A percentile compares a stretch with the other conserved stretches of the same genome.
Evolutionary conservation across 768 basidiomycete genomes (phyloP).

Genomic region (Coprinopsis strossmayeri): DNA sequence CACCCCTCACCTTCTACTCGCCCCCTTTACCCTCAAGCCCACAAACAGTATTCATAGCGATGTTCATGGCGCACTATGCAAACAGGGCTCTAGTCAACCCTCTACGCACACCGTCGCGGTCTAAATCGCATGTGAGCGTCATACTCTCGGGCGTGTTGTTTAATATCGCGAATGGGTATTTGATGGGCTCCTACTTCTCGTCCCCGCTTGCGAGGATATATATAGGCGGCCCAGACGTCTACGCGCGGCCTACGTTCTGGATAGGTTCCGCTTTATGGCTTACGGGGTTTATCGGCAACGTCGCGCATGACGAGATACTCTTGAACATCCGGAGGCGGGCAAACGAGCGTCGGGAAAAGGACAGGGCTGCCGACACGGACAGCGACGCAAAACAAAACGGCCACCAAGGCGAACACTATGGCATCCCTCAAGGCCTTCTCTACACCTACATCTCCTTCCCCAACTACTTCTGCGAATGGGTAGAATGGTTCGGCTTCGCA

Average conservation of each 20-base stretch:
- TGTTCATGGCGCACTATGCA: constrained; percentile 72
- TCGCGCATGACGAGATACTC: constrained; percentile 87
- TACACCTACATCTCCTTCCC: constrained; percentile 83
- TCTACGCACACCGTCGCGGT: constrained; percentile 72
- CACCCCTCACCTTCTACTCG: constrained; percentile 38
- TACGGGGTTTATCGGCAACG: constrained; percentile 69
- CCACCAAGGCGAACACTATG: constrained; percentile 49
- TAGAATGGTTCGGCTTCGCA: constrained; percentile 89
- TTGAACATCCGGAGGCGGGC: constrained; percentile 58
- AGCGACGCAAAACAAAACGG: not conserved
- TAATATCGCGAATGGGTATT: constrained; percentile 66
- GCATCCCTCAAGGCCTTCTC: constrained; percentile 73
- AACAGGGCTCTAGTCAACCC: constrained; percentile 82
- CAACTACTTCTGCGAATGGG: constrained; percentile 93
- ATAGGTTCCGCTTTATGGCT: constrained; percentile 62
- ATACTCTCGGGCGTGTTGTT: constrained; percentile 49
- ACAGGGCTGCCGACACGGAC: constrained; percentile 6
- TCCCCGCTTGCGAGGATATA: constrained; percentile 45
- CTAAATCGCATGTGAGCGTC: constrained; percentile 66
- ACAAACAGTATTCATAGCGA: constrained; percentile 42
- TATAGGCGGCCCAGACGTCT: constrained; percentile 26
- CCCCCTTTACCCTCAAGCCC: constrained; percentile 28
- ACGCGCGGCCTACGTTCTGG: constrained; percentile 45
- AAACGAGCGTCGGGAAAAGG: constrained; percentile 13
- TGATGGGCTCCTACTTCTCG: constrained; percentile 66